Evolutionary conservation across 345 rosid genomes (phyloP).

Genomic region (Arabidopsis thaliana): DNA sequence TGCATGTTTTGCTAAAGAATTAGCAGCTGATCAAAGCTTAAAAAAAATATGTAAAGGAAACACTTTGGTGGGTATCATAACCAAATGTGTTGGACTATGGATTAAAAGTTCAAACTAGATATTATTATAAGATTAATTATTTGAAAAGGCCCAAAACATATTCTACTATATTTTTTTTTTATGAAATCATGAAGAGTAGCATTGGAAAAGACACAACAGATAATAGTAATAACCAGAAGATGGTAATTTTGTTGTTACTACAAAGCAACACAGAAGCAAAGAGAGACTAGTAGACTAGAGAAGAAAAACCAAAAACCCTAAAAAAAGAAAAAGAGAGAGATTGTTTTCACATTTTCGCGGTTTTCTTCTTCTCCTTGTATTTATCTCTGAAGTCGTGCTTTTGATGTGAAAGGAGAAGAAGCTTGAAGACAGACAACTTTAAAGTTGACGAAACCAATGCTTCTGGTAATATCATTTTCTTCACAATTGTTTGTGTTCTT

Average conservation of each 20-base stretch:
- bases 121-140: neutral
- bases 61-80: constrained; percentile 19
- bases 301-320: constrained; percentile 24
- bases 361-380: neutral
- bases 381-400: constrained; percentile 28
- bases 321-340: neutral
- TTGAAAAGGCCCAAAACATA: neutral
- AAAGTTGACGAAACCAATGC: constrained; percentile 29
- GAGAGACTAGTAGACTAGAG: constrained; percentile 10
- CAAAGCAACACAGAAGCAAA: constrained; percentile 16
- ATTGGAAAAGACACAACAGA: constrained; percentile 39
- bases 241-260: constrained; percentile 30
- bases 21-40: too few relatives aligned
- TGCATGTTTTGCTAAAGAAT: too few relatives aligned
- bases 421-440: constrained; percentile 23
- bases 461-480: constrained; percentile 27
- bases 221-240: constrained; percentile 7
- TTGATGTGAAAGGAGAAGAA: constrained; percentile 47
- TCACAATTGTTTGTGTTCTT: constrained; percentile 25
- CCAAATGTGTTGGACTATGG: neutral
- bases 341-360: constrained; percentile 19
- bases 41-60: neutral
- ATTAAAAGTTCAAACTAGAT: constrained; percentile 17
- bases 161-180: neutral
- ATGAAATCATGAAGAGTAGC: constrained; percentile 26